Evolutionary conservation across 208 protist species (phyloP), one percentile per base, ranked within the genome.

Genomic region (Trypanosoma mega): DNA sequence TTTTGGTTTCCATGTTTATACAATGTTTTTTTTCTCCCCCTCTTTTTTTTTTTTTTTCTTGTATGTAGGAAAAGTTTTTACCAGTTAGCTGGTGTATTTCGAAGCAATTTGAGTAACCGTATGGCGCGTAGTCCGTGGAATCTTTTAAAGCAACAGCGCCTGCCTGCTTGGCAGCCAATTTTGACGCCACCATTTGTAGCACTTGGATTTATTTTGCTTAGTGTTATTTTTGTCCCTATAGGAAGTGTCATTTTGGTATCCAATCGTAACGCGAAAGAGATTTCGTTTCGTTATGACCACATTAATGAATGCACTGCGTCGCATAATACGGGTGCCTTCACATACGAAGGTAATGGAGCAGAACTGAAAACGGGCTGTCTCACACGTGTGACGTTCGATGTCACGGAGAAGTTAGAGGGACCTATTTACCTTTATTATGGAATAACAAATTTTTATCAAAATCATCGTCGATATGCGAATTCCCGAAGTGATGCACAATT

Each of bases 371-470:
- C 63, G 12, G 84, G 83, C 31, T 94, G 88, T 49, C 29, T 83
- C 9, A 88, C 74, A 4, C 34, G 76, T 8, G 72, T 94, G 0
- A 37, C 2, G 0, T 90, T 98, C 57, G 48, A 48, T 1, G 18
- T 98, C 2, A 39, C 12, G 3, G 44, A 78, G 12, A 72, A 46
- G 2, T 85, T 99, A 37, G 64, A 85, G 20, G 63, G 82, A 16
- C 97, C 98, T 6, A 76, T 99, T 18, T 99, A 98, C 68, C 56
- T 99, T 33, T 99, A 99, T 78, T 99, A 99, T 72, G 82, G 93
- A 26, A 77, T 99, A 4, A 95, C 92, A 1, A 97, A 98, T 46
- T 99, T 98, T 69, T 99, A 98, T 76, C 98, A 99, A 72, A 99
- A 99, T 74, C 98, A 99, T 66, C 77, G 98, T 9, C 73, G 92